These are phyloP conservation scores for Malassezia globosa DNA, from an alignment of 1,284 basidiomycete genomes.

Conservation along the genomic window DNA sequence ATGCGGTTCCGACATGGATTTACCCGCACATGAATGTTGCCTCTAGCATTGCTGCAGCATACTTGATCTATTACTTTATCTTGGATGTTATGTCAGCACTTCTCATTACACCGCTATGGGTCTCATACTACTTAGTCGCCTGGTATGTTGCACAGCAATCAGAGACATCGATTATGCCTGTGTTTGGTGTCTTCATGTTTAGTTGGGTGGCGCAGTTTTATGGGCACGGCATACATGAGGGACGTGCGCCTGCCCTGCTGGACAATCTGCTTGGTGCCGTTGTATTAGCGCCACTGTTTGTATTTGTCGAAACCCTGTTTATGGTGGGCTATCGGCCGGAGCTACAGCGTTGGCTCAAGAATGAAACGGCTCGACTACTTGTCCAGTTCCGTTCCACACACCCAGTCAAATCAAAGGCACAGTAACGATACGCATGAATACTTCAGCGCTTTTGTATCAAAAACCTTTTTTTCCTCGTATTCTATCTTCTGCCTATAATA, in stretches of 20 bases:
- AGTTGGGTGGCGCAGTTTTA: constrained; percentile 38
- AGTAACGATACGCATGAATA: too few relatives aligned
- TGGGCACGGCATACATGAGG: constrained; percentile 36
- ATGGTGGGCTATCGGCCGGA: constrained; percentile 32
- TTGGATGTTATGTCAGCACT: constrained; percentile 26
- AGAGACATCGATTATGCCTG: constrained; percentile 20
- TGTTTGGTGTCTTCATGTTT: constrained; percentile 18
- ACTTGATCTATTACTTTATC: constrained; percentile 31
- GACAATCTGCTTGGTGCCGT: constrained; percentile 35
- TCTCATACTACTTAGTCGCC: constrained; percentile 12
- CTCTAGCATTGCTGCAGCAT: constrained; percentile 5
- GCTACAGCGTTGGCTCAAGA: constrained; percentile 34
- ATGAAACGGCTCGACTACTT: constrained; percentile 26
- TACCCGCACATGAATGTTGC: constrained; percentile 12
- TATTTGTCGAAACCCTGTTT: constrained; percentile 35
- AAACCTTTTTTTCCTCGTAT: too few relatives aligned
- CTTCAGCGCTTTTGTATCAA: too few relatives aligned
- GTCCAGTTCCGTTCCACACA: constrained; percentile 23
- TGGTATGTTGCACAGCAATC: constrained; percentile 20
- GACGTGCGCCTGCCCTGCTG: constrained; percentile 31
- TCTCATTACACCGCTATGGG: constrained; percentile 28
- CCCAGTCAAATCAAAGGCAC: not conserved
- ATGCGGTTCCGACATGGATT: not conserved
- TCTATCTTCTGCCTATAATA: too few relatives aligned
- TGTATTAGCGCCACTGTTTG: constrained; percentile 38